Evolutionary conservation across 192 early-diverging fungal genomes (phyloP).

Genomic region (Gaertneriomyces semiglobifer): DNA sequence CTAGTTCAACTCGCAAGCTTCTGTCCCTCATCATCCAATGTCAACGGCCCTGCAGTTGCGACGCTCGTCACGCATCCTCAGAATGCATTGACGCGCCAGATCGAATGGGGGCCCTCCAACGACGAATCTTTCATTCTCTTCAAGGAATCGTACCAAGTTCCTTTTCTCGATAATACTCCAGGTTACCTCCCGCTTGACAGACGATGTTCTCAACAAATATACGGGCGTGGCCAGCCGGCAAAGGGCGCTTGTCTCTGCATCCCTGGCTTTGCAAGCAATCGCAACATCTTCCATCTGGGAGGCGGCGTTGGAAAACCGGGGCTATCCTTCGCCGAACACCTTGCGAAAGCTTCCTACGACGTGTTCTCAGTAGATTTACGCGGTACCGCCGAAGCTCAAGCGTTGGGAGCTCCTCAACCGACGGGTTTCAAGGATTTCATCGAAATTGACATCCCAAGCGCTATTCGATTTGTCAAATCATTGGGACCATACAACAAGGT

Average conservation of each 20-base stretch:
- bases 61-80: too few species aligned
- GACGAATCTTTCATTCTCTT: constrained; percentile 28
- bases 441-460: constrained; percentile 47
- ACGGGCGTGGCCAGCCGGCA: constrained; percentile 18
- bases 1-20: too few species aligned
- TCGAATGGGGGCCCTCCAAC: not conserved
- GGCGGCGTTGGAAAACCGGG: constrained; percentile 39
- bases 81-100: too few species aligned
- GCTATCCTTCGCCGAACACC: constrained; percentile 43
- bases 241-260: constrained; percentile 42
- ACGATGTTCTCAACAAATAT: constrained; percentile 31
- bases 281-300: constrained; percentile 42
- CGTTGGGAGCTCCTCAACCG: constrained; percentile 27
- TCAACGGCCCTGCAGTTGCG: too few species aligned
- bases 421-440: constrained; percentile 35
- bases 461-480: constrained; percentile 38
- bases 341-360: constrained; percentile 40
- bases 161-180: constrained; percentile 16
- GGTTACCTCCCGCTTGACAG: constrained; percentile 44
- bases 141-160: constrained; percentile 32
- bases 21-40: too few species aligned
- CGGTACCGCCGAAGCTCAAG: constrained; percentile 34
- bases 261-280: constrained; percentile 46
- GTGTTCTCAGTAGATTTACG: constrained; percentile 43
- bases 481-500: constrained; percentile 37